A percentile compares a stretch with the other conserved stretches of the same genome.
Conservation (phyloP, 2,329 filamentous ascomycete genomes). For the Arthrobotrys sphaeroides region DNA sequence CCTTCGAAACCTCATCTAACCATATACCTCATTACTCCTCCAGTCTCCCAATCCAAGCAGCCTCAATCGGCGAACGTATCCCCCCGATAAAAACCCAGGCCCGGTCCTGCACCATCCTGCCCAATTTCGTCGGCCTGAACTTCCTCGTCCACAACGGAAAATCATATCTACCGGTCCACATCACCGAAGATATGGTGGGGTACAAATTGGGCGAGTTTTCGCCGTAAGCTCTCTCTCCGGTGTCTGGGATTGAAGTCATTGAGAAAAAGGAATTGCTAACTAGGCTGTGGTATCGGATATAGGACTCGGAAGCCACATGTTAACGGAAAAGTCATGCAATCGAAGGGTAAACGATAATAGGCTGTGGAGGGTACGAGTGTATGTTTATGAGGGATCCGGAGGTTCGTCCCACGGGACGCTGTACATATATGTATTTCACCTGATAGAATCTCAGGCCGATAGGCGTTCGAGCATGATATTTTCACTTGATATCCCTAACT, state of each 20-base stretch:
- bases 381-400: not conserved
- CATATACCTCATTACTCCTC: constrained; percentile 56
- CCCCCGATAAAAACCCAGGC: constrained; percentile 86
- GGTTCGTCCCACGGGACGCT: constrained; percentile 2
- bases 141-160: constrained; percentile 95
- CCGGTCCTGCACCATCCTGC: constrained; percentile 85
- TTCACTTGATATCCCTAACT: not conserved
- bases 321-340: not conserved
- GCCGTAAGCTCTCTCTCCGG: constrained; percentile 69
- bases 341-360: not conserved
- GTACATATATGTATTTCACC: constrained; percentile 9
- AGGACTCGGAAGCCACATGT: constrained; percentile 39
- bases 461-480: not conserved
- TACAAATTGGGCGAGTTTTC: constrained; percentile 94
- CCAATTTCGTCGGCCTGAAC: constrained; percentile 87
- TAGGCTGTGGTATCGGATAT: too few species aligned
- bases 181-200: constrained; percentile 96
- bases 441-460: not conserved
- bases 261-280: not conserved
- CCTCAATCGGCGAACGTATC: constrained; percentile 70
- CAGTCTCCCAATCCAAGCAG: constrained; percentile 62
- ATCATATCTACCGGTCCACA: constrained; percentile 79
- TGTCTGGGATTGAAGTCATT: not conserved
- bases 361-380: not conserved
- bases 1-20: constrained; percentile 40